Conservation (phyloP, 352 stramenopile species). For the Globisporangium orthogonon region DNA sequence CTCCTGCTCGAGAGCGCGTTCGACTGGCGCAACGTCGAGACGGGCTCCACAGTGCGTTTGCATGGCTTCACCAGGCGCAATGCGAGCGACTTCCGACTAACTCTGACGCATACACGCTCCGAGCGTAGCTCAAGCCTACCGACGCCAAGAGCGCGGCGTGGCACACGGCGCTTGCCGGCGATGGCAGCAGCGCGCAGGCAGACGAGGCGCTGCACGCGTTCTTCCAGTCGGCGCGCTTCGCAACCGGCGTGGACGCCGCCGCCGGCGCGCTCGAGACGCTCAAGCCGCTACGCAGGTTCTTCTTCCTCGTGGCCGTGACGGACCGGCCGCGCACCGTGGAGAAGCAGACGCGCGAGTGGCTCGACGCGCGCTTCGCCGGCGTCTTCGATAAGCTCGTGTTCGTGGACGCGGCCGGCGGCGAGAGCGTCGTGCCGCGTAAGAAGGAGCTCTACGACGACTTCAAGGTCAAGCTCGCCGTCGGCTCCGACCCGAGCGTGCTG, state of each 20-base stretch:
- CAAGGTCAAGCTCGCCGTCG: constrained; percentile 53
- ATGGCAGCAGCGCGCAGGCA: background rate
- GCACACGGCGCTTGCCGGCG: constrained; percentile 22
- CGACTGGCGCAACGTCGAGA: constrained; percentile 46
- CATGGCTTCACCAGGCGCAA: too few species aligned
- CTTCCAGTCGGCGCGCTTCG: constrained; percentile 45
- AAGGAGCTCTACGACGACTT: constrained; percentile 58
- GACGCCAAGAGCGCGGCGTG: constrained; percentile 25
- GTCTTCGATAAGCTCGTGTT: constrained; percentile 78
- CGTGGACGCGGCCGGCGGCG: constrained; percentile 34
- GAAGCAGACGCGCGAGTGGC: constrained; percentile 67
- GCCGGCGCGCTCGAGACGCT: constrained; percentile 27
- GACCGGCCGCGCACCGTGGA: constrained; percentile 52
- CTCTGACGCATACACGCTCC: background rate
- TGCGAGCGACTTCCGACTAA: background rate
- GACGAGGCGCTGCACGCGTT: constrained; percentile 36
- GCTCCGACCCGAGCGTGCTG: constrained; percentile 27
- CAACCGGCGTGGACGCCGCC: constrained; percentile 24
- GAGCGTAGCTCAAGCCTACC: constrained; percentile 8
- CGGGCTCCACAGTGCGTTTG: constrained; percentile 24
- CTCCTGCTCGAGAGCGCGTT: constrained; percentile 34
- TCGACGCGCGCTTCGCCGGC: constrained; percentile 49
- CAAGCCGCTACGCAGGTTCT: constrained; percentile 51
- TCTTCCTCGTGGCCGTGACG: constrained; percentile 56
- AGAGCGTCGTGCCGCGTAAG: constrained; percentile 38